Evolutionary conservation across 176 grass and related monocot species (phyloP), one percentile per base, ranked within the genome.

Genomic region (Raddia distichophylla): DNA sequence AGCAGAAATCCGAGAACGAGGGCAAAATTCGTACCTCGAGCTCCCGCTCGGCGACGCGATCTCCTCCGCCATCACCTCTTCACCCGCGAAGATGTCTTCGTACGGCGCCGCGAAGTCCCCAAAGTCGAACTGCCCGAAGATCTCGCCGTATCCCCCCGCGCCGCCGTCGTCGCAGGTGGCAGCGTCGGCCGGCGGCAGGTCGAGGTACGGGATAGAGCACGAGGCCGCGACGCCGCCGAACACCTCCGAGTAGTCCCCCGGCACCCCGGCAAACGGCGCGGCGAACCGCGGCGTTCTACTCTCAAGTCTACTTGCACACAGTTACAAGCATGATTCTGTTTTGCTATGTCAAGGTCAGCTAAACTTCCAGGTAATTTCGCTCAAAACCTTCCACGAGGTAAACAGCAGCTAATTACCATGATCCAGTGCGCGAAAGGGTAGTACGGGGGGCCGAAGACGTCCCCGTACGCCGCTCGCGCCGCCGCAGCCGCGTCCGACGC

Each of bases 161-260:
- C 71, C 84, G 35, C 42, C 75, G 44, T 16, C 81, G 18, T 42
- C 80, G 51, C 17, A 48, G 55, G 18, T 71, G 44, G 61, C 71
- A 6, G 53, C 65, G 2, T 45, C 44, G 49, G 86, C 83, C 8
- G 81, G 81, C 13, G 90, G 90, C 15, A 98, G 88, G 76, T 98
- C 92, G 73, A 98, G 95, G 66, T 89, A 93, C 12, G 95, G 95
- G 55, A 98, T 98, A 83, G 88, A 93, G 92, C 92, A 93, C 0
- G 95, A 94, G 14, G 80, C 83, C 5, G 88, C 80, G 34, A 91
- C 88, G 74, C 88, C 92, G 22, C 90, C 90, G 69, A 98, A 98
- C 55, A 98, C 85, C 75, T 94, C 92, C 45, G 74, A 20, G 86
- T 98, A 98, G 86, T 93, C 95, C 47, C 67, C 90, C 56, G 77